phyloP scores from a whole-genome alignment of 2,329 filamentous ascomycete species.

The Trichoderma sp. region DNA sequence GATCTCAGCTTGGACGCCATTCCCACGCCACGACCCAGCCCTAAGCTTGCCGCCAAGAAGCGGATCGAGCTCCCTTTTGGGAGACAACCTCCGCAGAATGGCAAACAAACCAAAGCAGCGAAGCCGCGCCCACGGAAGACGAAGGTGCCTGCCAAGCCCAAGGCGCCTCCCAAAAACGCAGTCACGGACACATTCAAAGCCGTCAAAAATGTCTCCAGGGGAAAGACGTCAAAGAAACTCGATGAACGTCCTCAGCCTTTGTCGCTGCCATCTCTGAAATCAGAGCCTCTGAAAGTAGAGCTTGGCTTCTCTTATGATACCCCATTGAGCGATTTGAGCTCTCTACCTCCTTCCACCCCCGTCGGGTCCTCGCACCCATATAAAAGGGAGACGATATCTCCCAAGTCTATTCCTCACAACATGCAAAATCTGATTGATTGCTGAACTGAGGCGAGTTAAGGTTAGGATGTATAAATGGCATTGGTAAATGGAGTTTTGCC shows the following conservation, averaged over 20 bases:
- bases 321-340: constrained; percentile 22
- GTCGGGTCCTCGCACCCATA: constrained; percentile 5
- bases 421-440: constrained; percentile 41
- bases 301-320: not conserved
- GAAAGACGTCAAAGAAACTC: constrained; percentile 25
- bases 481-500: not conserved
- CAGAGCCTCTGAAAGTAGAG: constrained; percentile 22
- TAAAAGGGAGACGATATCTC: constrained; percentile 42
- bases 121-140: constrained; percentile 35
- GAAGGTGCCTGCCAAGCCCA: constrained; percentile 37
- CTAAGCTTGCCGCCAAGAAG: constrained; percentile 48
- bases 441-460: not conserved
- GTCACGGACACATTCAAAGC: constrained; percentile 46
- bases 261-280: constrained; percentile 29
- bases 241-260: constrained; percentile 7
- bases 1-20: constrained; percentile 49
- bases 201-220: constrained; percentile 37
- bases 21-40: constrained; percentile 58
- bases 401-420: constrained; percentile 41
- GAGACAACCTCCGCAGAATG: constrained; percentile 22
- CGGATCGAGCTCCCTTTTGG: constrained; percentile 53
- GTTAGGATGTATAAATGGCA: constrained; percentile 7
- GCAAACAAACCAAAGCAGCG: constrained; percentile 24
- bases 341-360: constrained; percentile 27
- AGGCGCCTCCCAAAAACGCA: constrained; percentile 39